Percentiles rank a stretch among this genome's conserved stretches.
phyloP scores from a whole-genome alignment of 257 asterid species.

The Solanum raphanifolium region DNA sequence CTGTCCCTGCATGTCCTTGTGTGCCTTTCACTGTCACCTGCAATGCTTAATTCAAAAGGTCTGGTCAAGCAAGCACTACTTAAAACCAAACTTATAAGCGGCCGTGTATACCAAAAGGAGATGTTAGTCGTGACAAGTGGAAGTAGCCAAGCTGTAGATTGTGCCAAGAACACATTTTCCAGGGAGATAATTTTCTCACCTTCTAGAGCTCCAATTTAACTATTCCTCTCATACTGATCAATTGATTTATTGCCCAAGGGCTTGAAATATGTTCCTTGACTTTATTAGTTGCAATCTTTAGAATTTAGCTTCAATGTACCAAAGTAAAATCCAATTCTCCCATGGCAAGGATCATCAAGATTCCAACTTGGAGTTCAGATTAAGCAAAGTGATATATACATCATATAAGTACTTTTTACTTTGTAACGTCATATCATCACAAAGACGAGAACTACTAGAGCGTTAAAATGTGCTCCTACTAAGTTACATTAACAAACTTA shows the following conservation, averaged over 20 bases:
- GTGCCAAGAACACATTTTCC: neutral
- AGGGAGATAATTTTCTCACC: neutral
- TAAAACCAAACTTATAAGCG: neutral
- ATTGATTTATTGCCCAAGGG: neutral
- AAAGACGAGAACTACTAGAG: neutral
- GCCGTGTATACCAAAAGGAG: neutral
- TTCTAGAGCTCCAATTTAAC: neutral
- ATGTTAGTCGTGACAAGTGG: neutral
- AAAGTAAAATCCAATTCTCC: neutral
- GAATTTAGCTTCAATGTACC: neutral
- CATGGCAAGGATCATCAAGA: neutral
- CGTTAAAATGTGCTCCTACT: neutral
- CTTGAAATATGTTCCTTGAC: neutral
- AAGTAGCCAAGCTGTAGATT: neutral
- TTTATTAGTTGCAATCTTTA: neutral
- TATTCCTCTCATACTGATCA: neutral
- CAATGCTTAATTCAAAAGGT: neutral
- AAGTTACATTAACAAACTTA: neutral
- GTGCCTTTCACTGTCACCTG: constrained; percentile 93
- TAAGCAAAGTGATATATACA: neutral
- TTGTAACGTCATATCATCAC: neutral
- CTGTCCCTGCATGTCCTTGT: constrained; percentile 99
- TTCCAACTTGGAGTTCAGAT: neutral
- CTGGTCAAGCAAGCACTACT: neutral
- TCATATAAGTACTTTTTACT: neutral